These are phyloP conservation scores for Blastobotrys ciferrii DNA, from an alignment of 1,139 yeast genomes.

Conservation along the genomic window DNA sequence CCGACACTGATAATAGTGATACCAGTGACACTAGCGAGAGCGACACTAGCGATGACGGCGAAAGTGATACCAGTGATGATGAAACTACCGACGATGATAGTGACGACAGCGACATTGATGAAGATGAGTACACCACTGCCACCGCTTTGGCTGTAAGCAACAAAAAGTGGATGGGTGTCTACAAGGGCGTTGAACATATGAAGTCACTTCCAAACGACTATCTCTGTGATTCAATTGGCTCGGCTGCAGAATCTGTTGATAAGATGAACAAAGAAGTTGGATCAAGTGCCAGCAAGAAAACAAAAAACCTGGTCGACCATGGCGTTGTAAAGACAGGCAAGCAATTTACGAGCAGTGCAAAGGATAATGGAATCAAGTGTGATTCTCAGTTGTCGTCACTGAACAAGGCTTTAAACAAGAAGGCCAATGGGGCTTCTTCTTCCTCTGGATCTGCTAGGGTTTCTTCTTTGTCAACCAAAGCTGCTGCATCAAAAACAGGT, in stretches of 20 bases:
- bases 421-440: not conserved
- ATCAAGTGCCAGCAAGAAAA: not conserved
- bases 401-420: not conserved
- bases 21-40: not conserved
- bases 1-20: no score
- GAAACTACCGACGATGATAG: not conserved
- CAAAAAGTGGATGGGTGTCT: not conserved
- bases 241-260: not conserved
- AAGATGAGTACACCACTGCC: not conserved
- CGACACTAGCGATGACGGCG: no score
- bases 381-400: not conserved
- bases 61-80: slow-evolving; percentile 1
- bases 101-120: not conserved
- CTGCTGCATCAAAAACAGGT: no score
- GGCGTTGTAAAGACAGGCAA: not conserved
- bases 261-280: not conserved
- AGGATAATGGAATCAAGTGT: not conserved
- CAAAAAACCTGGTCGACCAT: not conserved
- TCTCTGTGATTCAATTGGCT: slow-evolving; percentile 3
- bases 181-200: not conserved
- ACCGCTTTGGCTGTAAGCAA: not conserved
- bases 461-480: no score
- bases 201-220: not conserved
- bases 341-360: not conserved
- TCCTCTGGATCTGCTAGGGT: no score